Conservation (phyloP, 768 basidiomycete genomes). For the Cystobasidium tubakii region DNA sequence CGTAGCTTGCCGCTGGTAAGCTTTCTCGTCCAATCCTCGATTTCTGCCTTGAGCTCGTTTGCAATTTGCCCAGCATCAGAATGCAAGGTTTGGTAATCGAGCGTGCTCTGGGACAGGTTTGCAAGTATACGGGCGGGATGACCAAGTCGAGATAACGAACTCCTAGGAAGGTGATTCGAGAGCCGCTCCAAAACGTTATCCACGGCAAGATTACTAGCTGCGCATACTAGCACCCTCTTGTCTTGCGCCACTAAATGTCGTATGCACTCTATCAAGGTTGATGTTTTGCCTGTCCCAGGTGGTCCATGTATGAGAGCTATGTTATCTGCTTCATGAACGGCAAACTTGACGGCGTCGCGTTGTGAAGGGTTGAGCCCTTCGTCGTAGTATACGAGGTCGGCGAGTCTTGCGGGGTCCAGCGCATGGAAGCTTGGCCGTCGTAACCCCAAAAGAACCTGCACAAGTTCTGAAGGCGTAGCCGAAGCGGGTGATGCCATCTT, state of each 20-base stretch:
- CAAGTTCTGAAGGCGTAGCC: constrained; percentile 49
- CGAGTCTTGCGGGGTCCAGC: constrained; percentile 45
- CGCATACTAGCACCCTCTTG: constrained; percentile 72
- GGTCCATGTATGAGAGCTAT: constrained; percentile 94
- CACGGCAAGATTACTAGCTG: constrained; percentile 87
- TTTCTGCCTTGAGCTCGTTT: constrained; percentile 80
- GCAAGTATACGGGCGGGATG: constrained; percentile 90
- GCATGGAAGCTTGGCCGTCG: constrained; percentile 46
- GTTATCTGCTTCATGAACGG: constrained; percentile 64
- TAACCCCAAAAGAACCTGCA: constrained; percentile 68
- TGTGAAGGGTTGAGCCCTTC: constrained; percentile 73
- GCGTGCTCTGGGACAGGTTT: constrained; percentile 49
- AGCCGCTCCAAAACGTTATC: constrained; percentile 92
- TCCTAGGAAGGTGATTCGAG: constrained; percentile 43
- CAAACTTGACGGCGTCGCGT: constrained; percentile 72
- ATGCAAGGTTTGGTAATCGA: constrained; percentile 50
- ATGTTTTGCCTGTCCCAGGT: constrained; percentile 97
- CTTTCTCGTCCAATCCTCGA: constrained; percentile 52
- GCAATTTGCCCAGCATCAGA: constrained; percentile 65
- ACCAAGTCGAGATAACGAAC: constrained; percentile 71
- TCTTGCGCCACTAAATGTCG: constrained; percentile 59
- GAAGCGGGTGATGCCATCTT: constrained; percentile 6
- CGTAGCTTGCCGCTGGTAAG: constrained; percentile 51
- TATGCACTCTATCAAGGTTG: constrained; percentile 88
- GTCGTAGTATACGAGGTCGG: constrained; percentile 64